Evolutionary conservation across 176 grass and related monocot species (phyloP), one percentile per base, ranked within the genome.

Genomic region (Chloris gayana): DNA sequence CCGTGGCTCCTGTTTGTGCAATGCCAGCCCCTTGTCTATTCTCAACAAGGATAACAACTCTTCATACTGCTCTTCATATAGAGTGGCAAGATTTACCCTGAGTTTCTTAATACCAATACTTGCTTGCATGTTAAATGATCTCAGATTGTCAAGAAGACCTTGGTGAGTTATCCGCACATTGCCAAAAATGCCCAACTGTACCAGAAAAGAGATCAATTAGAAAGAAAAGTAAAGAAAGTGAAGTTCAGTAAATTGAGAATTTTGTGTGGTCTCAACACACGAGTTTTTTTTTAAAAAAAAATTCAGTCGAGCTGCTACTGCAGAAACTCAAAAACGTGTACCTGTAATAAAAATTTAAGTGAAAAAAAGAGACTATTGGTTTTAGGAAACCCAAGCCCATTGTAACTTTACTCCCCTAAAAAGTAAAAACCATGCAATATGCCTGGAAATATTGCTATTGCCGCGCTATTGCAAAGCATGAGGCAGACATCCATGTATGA

Each of bases 101-200:
- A 99, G 86, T 34, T 88, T 84, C 32, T 88, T 89, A 27, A 99
- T 90, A 30, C 93, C 91, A 39, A 29, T 30, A 21, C 39, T 13
- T 53, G 87, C 70, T 79, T 37, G 58, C 14, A 75, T 77, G 61
- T 99, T 93, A 57, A 99, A 89, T 72, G 64, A 84, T 71, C 82
- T 96, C 17, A 99, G 59, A 85, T 64, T 91, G 30, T 86, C 66
- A 77, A 99, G 74, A 59, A 99, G 76, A 42, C 90, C 88, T 60
- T 93, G 88, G 14, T 90, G 32, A 70, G 79, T 96, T 44, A 99
- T 75, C 27, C 85, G 86, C 0, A 81, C 53, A 51, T 87, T 89
- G 19, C 87, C 86, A 8, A 78, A 78, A 77, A 99, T 86, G 38
- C 65, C 89, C 64, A 99, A 68, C 97, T 99, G 89, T 84, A 87